These are phyloP conservation scores for Gossypioides kirkii DNA, from an alignment of 345 rosid species.

Conservation along the genomic window DNA sequence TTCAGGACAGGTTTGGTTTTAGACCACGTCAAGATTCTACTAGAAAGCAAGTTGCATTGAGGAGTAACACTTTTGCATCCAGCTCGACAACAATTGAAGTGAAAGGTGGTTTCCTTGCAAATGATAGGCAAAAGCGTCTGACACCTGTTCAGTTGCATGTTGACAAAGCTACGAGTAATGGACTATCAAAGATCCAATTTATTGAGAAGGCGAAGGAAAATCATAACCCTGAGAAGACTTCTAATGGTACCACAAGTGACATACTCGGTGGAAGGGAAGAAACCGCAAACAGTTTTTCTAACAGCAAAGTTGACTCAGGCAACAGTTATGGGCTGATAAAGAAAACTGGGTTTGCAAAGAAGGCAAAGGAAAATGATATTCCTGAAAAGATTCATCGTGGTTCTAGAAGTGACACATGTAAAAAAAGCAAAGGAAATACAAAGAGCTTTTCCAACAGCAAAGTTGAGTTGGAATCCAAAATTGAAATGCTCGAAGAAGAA, in stretches of 20 bases:
- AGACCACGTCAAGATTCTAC: conserved; percentile 37
- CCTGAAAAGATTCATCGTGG: conserved; percentile 15
- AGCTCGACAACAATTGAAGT: conserved; percentile 37
- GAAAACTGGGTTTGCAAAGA: conserved; percentile 17
- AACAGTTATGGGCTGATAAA: conserved; percentile 23
- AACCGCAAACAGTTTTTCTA: conserved; percentile 19
- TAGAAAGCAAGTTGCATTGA: conserved; percentile 44
- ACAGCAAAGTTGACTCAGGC: conserved; percentile 31
- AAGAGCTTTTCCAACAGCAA: conserved; percentile 29
- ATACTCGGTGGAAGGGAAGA: not conserved
- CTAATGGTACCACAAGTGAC: conserved; percentile 12
- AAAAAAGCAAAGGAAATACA: conserved; percentile 15
- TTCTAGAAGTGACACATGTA: conserved; percentile 10
- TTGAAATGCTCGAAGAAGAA: conserved; percentile 77
- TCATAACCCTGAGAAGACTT: conserved; percentile 16
- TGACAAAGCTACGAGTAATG: conserved; percentile 27
- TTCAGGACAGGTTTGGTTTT: conserved; percentile 30
- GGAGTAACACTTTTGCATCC: conserved; percentile 48
- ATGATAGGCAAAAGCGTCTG: conserved; percentile 43
- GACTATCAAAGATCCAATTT: conserved; percentile 17
- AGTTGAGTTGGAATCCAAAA: conserved; percentile 40
- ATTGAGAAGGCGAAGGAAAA: conserved; percentile 23
- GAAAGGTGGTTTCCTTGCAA: conserved; percentile 34
- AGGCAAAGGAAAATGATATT: conserved; percentile 24
- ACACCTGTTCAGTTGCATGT: conserved; percentile 54